A percentile compares a stretch with the other conserved stretches of the same genome.
phyloP scores from a whole-genome alignment of 305 asterid genomes.

The Fraxinus sp. region DNA sequence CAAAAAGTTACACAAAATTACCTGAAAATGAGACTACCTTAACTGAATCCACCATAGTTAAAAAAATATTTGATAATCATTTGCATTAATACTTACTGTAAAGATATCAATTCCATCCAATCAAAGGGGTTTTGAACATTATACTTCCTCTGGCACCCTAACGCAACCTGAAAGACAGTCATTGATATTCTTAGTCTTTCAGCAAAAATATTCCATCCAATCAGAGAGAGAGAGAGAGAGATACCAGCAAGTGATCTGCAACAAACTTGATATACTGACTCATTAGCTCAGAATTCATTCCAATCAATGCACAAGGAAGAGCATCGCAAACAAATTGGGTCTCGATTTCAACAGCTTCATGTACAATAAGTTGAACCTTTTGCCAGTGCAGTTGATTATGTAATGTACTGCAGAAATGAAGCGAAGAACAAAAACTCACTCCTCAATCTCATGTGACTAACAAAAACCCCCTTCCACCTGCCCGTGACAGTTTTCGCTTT shows the following conservation, averaged over 20 bases:
- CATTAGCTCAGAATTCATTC: slow-evolving; percentile 65
- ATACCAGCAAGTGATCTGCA: slow-evolving; percentile 67
- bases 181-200: neutral
- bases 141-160: slow-evolving; percentile 59
- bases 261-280: slow-evolving; percentile 66
- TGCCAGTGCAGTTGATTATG: slow-evolving; percentile 48
- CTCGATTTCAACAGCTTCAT: slow-evolving; percentile 79
- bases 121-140: slow-evolving; percentile 73
- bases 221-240: neutral
- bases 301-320: slow-evolving; percentile 75
- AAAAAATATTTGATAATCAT: neutral
- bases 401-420: slow-evolving; percentile 42
- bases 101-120: slow-evolving; percentile 78
- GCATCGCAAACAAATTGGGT: slow-evolving; percentile 69
- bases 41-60: neutral
- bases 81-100: slow-evolving; percentile 52
- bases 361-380: slow-evolving; percentile 60
- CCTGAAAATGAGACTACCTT: neutral
- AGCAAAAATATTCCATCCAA: neutral
- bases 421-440: neutral
- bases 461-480: neutral
- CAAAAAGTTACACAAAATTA: neutral
- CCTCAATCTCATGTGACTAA: neutral
- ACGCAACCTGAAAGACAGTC: slow-evolving; percentile 46
- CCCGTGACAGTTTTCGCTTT: neutral